Base-by-base conservation (phyloP, 768 basidiomycete species). In the Hypholoma sublateritium region DNA sequence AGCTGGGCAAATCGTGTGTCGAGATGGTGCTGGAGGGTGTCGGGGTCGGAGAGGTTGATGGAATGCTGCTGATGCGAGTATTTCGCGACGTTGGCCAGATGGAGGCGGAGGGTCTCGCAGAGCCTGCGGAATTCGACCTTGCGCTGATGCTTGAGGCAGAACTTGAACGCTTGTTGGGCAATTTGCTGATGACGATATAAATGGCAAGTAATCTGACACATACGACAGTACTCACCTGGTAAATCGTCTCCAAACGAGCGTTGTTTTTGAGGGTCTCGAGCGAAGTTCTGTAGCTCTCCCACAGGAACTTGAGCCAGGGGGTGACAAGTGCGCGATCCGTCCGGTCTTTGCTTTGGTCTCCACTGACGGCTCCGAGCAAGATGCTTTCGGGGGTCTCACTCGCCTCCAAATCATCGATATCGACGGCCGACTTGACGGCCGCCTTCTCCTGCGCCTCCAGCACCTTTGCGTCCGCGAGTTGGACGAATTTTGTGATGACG, bases 241-340 rank as follows among this genome's bases (percentile, higher is more conserved):
- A 99, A 59, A 98, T 93, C 16, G 78, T 75, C 74, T 99, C 96
- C 37, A 98, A 74, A 16, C 96, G 79, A 16, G 93, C 91, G 67
- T 97, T 98, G 70, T 97, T 96, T 70, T 98, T 96, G 62, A 98
- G 80, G 2, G 95, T 95, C 76, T 98, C 96, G 41, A 99, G 77
- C 1, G 91, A 93, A 17, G 93, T 97, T 55, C 96, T 87, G 69
- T 98, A 98, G 64, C 92, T 93, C 79, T 98, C 96, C 95, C 95
- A 98, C n/a, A 95, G 81, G 72, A 98, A 97, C 69, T 95, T 95
- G 68, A 98, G 88, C 88, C 95, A 97, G 0, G 96, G 96, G 0
- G 94, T 97, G 61, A 99, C 94, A 50, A 98, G 82, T 6, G 94
- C 91, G 45, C 96, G 78, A 74, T 98, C 95, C 28, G 94, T 97